These are phyloP conservation scores for Hirschfeldia incana DNA, from an alignment of 345 rosid genomes.

Conservation along the genomic window DNA sequence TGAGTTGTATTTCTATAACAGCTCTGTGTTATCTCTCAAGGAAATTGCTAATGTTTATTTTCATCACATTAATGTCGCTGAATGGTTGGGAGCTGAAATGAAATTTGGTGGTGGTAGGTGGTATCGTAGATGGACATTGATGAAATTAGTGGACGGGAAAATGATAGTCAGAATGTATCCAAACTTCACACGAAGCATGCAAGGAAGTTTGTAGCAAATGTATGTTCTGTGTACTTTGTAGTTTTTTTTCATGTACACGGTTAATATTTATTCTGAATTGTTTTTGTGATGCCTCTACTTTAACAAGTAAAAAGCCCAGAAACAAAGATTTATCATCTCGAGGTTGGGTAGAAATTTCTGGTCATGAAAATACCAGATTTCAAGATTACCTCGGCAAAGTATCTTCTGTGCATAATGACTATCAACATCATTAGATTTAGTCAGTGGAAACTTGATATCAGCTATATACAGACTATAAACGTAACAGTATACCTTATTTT, in stretches of 20 bases:
- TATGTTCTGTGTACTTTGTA: slow-evolving; percentile 32
- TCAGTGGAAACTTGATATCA: too few species aligned
- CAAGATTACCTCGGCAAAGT: too few species aligned
- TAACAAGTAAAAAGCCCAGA: background rate
- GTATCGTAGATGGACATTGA: too few species aligned
- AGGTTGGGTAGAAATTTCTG: too few species aligned
- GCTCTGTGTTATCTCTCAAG: background rate
- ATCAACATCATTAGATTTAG: too few species aligned
- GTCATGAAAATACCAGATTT: too few species aligned
- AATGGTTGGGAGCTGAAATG: too few species aligned
- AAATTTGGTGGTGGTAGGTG: too few species aligned
- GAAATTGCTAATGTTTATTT: background rate
- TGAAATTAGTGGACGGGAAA: background rate
- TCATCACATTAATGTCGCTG: background rate
- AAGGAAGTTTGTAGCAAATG: slow-evolving; percentile 36
- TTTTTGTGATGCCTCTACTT: background rate
- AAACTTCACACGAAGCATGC: background rate
- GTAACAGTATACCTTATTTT: too few species aligned
- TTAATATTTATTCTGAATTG: background rate
- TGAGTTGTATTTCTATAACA: background rate
- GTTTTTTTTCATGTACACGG: background rate
- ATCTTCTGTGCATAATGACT: too few species aligned
- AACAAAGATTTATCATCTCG: background rate
- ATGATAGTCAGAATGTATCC: background rate
- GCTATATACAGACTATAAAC: too few species aligned